Evolutionary conservation across 2,329 filamentous ascomycete genomes (phyloP), one percentile per base, ranked within the genome.

Genomic region (Diaporthe amygdali): DNA sequence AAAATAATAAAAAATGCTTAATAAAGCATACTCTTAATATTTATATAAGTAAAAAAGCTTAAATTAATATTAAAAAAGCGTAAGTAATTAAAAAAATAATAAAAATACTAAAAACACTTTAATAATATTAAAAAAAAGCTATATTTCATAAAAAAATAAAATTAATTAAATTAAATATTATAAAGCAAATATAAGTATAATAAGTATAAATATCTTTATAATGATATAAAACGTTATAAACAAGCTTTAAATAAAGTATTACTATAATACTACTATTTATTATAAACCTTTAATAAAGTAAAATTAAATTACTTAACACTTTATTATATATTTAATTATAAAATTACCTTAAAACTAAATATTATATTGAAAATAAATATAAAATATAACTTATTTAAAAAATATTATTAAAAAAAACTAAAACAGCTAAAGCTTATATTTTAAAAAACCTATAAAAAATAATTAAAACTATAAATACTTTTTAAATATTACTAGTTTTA

Each of bases 401-500:
- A 68, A 55, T 66, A 66, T 32, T 9, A 55, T 32, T n/a, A 41
- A n/a, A 27, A 56, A 6, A 66, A 55, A 9, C 32, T 66, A 4
- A 55, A 22, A n/a, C n/a, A n/a, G n/a, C n/a, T n/a, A n/a, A n/a
- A n/a, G n/a, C n/a, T n/a, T n/a, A n/a, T n/a, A n/a, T n/a, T n/a
- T n/a, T n/a, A n/a, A n/a, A n/a, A n/a, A n/a, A n/a, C n/a, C n/a
- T n/a, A n/a, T n/a, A n/a, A n/a, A n/a, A n/a, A n/a, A n/a, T 64
- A 47, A 73, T 71, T 30, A 3, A 49, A 51, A 41, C 30, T 22
- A 66, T 17, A 7, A 69, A 2, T 12, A 71, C 15, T 46, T 32
- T 52, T 15, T 30, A 22, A 39, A 41, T 30, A 66, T 68, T 54
- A 22, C 44, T 20, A 17, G 55, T 75, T 22, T 37, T 75, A 5